phyloP scores from a whole-genome alignment of 257 asterid genomes.

The Coffea eugenioides region DNA sequence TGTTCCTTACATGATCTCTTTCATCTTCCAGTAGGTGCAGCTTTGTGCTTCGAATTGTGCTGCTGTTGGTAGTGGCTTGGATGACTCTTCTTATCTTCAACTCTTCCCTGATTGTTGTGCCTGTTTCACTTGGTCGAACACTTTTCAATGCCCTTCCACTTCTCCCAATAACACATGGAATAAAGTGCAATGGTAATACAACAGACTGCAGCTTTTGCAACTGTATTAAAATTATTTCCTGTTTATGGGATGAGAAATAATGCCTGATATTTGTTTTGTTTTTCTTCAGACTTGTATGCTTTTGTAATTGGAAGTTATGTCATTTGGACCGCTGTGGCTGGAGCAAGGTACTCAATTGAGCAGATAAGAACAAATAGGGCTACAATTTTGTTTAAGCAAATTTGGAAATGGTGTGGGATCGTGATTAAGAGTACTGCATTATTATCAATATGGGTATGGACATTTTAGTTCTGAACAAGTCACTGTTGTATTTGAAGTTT shows the following conservation, averaged over 20 bases:
- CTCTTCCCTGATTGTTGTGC: conserved; percentile 80
- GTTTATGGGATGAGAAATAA: not conserved
- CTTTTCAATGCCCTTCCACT: conserved; percentile 80
- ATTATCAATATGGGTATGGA: conserved; percentile 82
- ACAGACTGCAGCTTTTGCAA: conserved; percentile 7
- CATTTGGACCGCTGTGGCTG: conserved; percentile 94
- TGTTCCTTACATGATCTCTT: conserved; percentile 36
- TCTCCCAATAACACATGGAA: conserved; percentile 90
- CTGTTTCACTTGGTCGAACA: conserved; percentile 82
- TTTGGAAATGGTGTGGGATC: conserved; percentile 92
- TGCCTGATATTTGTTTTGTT: not conserved
- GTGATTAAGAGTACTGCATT: conserved; percentile 77
- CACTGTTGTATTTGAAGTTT: not conserved
- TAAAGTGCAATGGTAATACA: conserved; percentile 84
- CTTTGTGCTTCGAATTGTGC: conserved; percentile 81
- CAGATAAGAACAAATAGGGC: conserved; percentile 73
- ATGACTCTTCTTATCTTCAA: conserved; percentile 83
- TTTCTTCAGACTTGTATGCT: conserved; percentile 73
- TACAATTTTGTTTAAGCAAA: conserved; percentile 56
- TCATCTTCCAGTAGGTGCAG: conserved; percentile 73
- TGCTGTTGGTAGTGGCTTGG: conserved; percentile 90
- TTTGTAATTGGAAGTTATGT: conserved; percentile 94
- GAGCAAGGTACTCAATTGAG: conserved; percentile 73
- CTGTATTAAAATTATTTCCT: not conserved
- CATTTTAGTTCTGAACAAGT: not conserved